These are phyloP conservation scores for Calocybe gambosa DNA, from an alignment of 1,284 basidiomycete species.

Conservation along the genomic window DNA sequence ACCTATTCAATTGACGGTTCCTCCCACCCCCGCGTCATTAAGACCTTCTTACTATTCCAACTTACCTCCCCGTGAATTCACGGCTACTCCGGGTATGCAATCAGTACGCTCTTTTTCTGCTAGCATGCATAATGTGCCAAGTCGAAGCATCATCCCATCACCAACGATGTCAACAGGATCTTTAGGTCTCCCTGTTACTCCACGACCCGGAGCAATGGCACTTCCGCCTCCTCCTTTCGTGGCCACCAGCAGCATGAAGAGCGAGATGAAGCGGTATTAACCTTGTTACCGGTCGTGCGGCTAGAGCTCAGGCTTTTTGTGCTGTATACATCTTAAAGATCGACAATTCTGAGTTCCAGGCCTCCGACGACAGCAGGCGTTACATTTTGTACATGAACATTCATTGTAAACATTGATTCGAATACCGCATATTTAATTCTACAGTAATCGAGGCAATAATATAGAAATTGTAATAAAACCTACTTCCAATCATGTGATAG, in stretches of 20 bases:
- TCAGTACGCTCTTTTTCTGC: conserved; percentile 11
- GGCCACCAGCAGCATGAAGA: background rate
- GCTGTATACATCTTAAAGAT: background rate
- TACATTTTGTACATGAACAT: too few relatives aligned
- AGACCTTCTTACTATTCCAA: conserved; percentile 5
- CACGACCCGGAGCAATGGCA: background rate
- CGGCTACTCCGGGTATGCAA: conserved; percentile 7
- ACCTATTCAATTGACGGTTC: conserved; percentile 1
- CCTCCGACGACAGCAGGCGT: background rate
- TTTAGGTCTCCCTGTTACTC: conserved; percentile 10
- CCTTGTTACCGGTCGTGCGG: background rate
- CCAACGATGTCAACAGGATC: background rate
- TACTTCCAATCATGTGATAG: background rate
- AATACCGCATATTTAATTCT: too few relatives aligned
- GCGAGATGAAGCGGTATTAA: background rate
- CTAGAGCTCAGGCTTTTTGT: background rate
- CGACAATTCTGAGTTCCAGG: too few relatives aligned
- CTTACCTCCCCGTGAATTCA: conserved; percentile 5
- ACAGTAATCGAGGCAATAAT: too few relatives aligned
- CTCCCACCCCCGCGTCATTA: conserved; percentile 10
- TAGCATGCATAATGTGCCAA: conserved; percentile 5
- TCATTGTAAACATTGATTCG: too few relatives aligned
- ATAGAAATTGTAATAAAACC: too few relatives aligned
- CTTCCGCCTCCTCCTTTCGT: background rate
- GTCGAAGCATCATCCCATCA: background rate